A percentile compares a stretch with the other conserved stretches of the same genome.
These are phyloP conservation scores for Candida berthetii DNA, from an alignment of 805 yeast species.

Conservation along the genomic window DNA sequence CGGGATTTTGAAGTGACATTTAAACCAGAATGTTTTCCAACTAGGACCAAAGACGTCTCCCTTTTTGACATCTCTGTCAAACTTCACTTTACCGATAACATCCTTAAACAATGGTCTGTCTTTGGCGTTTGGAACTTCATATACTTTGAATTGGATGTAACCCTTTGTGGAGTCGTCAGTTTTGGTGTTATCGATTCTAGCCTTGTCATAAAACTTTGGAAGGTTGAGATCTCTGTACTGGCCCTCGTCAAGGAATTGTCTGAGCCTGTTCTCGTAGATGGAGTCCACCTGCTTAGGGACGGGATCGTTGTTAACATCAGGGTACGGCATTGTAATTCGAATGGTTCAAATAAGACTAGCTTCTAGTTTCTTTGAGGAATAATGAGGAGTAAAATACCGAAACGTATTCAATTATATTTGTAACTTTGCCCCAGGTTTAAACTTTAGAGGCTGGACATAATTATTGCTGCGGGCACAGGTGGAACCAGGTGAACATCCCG, in stretches of 20 bases:
- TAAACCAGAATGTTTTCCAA: conserved; percentile 97
- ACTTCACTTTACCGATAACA: conserved; percentile 17
- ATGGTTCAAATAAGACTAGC: background rate
- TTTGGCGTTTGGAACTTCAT: conserved; percentile 59
- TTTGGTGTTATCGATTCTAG: conserved; percentile 40
- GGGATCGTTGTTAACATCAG: conserved; percentile 44
- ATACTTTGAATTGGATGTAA: conserved; percentile 53
- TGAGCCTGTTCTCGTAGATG: conserved; percentile 63
- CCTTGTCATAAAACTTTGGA: conserved; percentile 73
- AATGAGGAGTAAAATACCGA: no score
- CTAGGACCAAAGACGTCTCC: conserved; percentile 88
- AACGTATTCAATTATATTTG: no score
- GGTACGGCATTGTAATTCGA: conserved; percentile 19
- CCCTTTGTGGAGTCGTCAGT: conserved; percentile 26
- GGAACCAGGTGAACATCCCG: no score
- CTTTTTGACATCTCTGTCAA: conserved; percentile 51
- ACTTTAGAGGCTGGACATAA: no score
- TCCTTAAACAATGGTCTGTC: conserved; percentile 40
- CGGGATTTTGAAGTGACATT: conserved; percentile 61
- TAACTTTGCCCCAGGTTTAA: no score
- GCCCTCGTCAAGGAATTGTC: conserved; percentile 80
- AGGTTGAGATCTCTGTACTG: conserved; percentile 65
- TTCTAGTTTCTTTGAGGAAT: no score
- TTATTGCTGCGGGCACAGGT: no score
- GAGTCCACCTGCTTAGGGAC: conserved; percentile 72